Conservation (phyloP, 2,329 filamentous ascomycete genomes). For the Nemania diffusa region DNA sequence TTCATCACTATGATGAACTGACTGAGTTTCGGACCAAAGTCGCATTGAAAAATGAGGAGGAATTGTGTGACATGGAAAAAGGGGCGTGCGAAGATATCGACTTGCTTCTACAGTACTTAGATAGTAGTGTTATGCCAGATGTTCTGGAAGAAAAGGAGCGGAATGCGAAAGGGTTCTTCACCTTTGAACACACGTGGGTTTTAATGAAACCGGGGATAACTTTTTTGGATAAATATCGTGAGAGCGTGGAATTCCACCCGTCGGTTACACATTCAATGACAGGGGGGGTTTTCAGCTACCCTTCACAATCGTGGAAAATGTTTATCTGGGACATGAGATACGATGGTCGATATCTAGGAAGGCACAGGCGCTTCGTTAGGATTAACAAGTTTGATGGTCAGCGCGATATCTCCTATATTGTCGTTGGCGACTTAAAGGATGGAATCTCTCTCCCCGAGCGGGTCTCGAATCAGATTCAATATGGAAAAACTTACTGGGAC, state of each 20-base stretch:
- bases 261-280: conserved; percentile 13
- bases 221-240: not conserved
- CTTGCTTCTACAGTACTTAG: conserved; percentile 40
- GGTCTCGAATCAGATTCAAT: conserved; percentile 18
- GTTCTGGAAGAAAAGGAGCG: conserved; percentile 38
- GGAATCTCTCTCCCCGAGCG: not conserved
- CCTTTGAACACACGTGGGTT: conserved; percentile 41
- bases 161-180: conserved; percentile 33
- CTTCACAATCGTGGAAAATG: conserved; percentile 1
- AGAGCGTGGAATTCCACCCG: not conserved
- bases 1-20: conserved; percentile 46
- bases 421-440: conserved; percentile 12
- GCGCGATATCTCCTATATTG: not conserved
- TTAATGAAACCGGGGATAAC: conserved; percentile 34
- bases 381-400: conserved; percentile 21
- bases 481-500: conserved; percentile 28
- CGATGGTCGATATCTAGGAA: conserved; percentile 22
- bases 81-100: conserved; percentile 29
- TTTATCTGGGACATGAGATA: conserved; percentile 24
- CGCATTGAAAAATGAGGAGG: conserved; percentile 7
- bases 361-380: not conserved
- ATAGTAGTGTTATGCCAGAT: conserved; percentile 39
- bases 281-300: conserved; percentile 15
- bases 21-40: conserved; percentile 23
- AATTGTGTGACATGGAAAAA: conserved; percentile 36